phyloP scores from a whole-genome alignment of 2,329 filamentous ascomycete species.

The Monilinia fructigena region DNA sequence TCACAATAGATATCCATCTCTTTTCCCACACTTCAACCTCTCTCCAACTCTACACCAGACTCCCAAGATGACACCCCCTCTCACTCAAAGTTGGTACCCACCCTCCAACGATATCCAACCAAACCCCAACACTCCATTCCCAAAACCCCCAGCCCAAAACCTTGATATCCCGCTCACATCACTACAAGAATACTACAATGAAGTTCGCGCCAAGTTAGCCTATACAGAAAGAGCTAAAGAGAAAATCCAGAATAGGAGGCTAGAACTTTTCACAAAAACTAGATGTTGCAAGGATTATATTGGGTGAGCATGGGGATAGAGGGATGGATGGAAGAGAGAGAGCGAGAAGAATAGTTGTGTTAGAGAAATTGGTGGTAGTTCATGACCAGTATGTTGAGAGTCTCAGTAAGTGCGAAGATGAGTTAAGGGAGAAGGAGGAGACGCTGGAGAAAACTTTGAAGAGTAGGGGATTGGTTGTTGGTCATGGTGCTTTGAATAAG shows the following conservation, averaged over 20 bases:
- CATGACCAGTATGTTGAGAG: background rate
- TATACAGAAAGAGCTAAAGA: background rate
- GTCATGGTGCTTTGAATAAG: background rate
- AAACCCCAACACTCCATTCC: background rate
- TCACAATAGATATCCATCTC: background rate
- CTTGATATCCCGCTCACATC: background rate
- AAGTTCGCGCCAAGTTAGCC: background rate
- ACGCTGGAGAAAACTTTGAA: background rate
- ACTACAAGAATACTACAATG: background rate
- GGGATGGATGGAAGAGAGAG: background rate
- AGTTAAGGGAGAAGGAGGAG: background rate
- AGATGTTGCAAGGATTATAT: background rate
- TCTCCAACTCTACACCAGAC: background rate
- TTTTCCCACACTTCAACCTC: background rate
- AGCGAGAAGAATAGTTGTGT: background rate
- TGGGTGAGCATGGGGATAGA: background rate
- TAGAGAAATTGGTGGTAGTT: background rate
- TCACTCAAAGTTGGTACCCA: background rate
- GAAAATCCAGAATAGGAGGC: too few relatives aligned
- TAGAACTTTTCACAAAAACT: background rate
- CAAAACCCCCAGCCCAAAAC: background rate
- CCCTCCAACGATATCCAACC: background rate
- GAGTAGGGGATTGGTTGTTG: background rate
- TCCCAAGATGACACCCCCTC: background rate
- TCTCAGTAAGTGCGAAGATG: background rate